These are phyloP conservation scores for Thielaviopsis ethacetica DNA, from an alignment of 2,329 filamentous ascomycete genomes.

Conservation along the genomic window DNA sequence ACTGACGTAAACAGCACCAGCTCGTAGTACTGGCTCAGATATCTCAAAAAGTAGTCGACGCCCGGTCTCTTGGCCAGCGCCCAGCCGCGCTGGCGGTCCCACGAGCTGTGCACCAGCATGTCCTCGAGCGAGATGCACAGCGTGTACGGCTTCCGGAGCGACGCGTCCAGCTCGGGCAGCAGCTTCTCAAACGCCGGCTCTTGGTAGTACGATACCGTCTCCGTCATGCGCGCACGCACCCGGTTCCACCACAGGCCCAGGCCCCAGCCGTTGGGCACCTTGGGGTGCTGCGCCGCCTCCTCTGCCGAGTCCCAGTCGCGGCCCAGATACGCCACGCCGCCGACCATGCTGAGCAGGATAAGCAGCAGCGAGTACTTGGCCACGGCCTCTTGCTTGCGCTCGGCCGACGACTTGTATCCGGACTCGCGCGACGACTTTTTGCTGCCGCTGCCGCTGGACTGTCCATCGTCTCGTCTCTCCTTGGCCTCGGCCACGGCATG, in stretches of 20 bases:
- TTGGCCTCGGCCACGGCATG: slow-evolving; percentile 22
- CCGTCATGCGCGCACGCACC: slow-evolving; percentile 54
- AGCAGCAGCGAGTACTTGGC: slow-evolving; percentile 58
- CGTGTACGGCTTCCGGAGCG: slow-evolving; percentile 75
- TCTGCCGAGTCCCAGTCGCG: slow-evolving; percentile 76
- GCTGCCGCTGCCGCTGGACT: slow-evolving; percentile 31
- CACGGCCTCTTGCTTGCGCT: slow-evolving; percentile 61
- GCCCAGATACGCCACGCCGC: slow-evolving; percentile 58
- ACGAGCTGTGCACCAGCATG: slow-evolving; percentile 85
- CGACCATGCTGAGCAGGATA: slow-evolving; percentile 37
- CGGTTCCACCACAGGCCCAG: slow-evolving; percentile 64
- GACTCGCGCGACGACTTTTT: slow-evolving; percentile 52
- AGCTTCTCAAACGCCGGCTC: slow-evolving; percentile 91
- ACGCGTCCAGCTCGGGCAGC: slow-evolving; percentile 65
- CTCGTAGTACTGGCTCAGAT: slow-evolving; percentile 95
- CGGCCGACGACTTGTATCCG: slow-evolving; percentile 79
- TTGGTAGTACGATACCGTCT: slow-evolving; percentile 80
- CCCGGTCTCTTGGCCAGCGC: slow-evolving; percentile 87
- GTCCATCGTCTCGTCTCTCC: slow-evolving; percentile 25
- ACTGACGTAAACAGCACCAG: slow-evolving; percentile 88
- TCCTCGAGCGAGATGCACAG: slow-evolving; percentile 87
- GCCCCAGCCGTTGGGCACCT: slow-evolving; percentile 68
- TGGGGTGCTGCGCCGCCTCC: slow-evolving; percentile 51
- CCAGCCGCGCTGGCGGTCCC: slow-evolving; percentile 89
- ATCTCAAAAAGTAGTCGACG: slow-evolving; percentile 91